Evolutionary conservation across 192 early-diverging fungal species (phyloP), one percentile per base, ranked within the genome.

Genomic region (Coemansia sp.): DNA sequence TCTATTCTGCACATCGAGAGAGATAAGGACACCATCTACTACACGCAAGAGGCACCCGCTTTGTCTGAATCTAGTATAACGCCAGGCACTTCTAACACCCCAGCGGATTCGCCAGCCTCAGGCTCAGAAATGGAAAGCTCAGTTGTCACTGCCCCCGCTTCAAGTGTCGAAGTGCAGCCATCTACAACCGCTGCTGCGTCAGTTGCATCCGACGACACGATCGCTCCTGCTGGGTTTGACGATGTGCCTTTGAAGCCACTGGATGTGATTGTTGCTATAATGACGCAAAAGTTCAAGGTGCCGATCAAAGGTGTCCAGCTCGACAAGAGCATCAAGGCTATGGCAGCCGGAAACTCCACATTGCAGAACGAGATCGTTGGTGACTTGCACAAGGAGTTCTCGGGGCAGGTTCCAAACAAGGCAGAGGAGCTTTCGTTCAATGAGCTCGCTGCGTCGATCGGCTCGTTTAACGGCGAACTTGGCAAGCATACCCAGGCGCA

Each of bases 291-390:
- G n/a, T n/a, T n/a, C n/a, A n/a, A n/a, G n/a, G n/a, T n/a, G n/a
- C n/a, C n/a, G n/a, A n/a, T 92, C 2, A 72, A 83, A 92, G 22
- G 71, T 95, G 43, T 86, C 92, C 22, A 69, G 35, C 35, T 86
- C 35, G 63, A 74, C 58, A 94, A 92, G 80, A 85, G 86, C 48
- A 77, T 83, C 36, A 83, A 97, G 83, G 89, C 92, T 45, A 85
- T 95, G 36, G 91, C 94, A 45, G 91, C 88, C 34, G 95, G 95
- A 66, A 97, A 96, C 74, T 93, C 91, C 6, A 97, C 92, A 43
- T 85, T 97, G n/a, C 95, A 97, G 69, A 98, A 98, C 82, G 96
- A 98, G 65, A 92, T 98, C 40, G 82, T 98, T 56, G 96, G 94
- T 73, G 94, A 96, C 71, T n/a, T n/a, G n/a, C n/a, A n/a, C n/a